Evolutionary conservation across 768 basidiomycete species (phyloP).

Genomic region (Mycena epipterygia): DNA sequence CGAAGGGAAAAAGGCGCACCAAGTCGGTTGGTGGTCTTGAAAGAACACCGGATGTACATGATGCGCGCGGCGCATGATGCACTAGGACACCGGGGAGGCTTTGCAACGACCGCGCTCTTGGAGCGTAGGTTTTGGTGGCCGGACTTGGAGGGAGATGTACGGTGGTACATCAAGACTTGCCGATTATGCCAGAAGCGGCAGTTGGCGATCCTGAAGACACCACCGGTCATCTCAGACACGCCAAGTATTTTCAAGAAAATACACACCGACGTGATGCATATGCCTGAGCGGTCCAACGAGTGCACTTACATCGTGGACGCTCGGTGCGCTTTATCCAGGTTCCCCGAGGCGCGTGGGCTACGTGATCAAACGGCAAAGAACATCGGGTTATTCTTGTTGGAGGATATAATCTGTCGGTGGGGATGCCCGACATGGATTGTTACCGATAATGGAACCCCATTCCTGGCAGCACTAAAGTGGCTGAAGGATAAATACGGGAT

Average conservation of each 20-base stretch:
- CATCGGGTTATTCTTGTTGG: slow-evolving; percentile 44
- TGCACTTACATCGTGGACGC: slow-evolving; percentile 45
- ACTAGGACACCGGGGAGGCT: slow-evolving; percentile 35
- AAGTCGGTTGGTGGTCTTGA: slow-evolving; percentile 10
- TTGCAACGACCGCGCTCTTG: slow-evolving; percentile 15
- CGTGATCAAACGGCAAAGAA: slow-evolving; percentile 37
- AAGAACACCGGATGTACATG: slow-evolving; percentile 14
- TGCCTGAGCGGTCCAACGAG: slow-evolving; percentile 34
- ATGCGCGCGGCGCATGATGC: slow-evolving; percentile 33
- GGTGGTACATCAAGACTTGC: slow-evolving; percentile 49
- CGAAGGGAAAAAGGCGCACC: slow-evolving; percentile 1
- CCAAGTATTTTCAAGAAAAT: slow-evolving; percentile 44
- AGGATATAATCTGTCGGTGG: slow-evolving; percentile 54
- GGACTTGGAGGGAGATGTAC: slow-evolving; percentile 40
- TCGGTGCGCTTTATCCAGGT: slow-evolving; percentile 38
- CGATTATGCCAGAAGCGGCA: slow-evolving; percentile 47
- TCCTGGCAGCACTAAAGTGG: slow-evolving; percentile 40
- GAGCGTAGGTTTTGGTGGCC: slow-evolving; percentile 42
- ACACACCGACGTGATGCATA: slow-evolving; percentile 48
- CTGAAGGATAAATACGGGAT: slow-evolving; percentile 47
- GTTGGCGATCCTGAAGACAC: slow-evolving; percentile 41
- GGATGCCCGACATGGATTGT: slow-evolving; percentile 51
- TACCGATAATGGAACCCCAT: slow-evolving; percentile 51
- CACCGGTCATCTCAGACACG: slow-evolving; percentile 42
- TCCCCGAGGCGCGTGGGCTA: slow-evolving; percentile 40